A percentile compares a stretch with the other conserved stretches of the same genome.
These are phyloP conservation scores for Ophiostoma himal-ulmi DNA, from an alignment of 2,329 filamentous ascomycete genomes.

Conservation along the genomic window DNA sequence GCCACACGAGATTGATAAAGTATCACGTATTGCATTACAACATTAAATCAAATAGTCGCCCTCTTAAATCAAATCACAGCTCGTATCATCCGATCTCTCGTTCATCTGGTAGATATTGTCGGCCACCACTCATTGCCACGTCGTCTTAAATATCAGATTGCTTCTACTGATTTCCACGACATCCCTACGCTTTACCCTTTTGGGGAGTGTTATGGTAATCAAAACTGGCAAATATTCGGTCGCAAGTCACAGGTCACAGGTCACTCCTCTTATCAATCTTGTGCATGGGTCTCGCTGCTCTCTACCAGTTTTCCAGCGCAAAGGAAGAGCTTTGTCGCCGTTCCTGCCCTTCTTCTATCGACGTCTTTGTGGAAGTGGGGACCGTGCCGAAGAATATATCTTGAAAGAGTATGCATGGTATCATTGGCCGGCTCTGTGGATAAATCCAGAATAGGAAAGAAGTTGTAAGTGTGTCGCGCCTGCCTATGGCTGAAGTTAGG, in stretches of 20 bases:
- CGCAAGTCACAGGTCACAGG: background rate
- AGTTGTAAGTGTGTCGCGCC: background rate
- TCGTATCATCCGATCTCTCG: background rate
- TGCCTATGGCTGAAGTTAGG: background rate
- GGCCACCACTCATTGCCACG: background rate
- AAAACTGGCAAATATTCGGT: background rate
- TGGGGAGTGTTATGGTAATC: background rate
- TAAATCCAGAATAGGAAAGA: constrained; percentile 3
- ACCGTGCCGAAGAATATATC: no score
- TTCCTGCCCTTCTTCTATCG: background rate
- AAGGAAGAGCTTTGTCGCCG: background rate
- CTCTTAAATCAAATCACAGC: no score
- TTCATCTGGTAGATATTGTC: background rate
- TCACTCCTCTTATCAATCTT: background rate
- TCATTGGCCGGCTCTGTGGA: background rate
- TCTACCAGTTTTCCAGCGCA: background rate
- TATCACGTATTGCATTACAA: no score
- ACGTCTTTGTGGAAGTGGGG: background rate
- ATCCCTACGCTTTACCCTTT: background rate
- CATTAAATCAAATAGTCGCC: no score
- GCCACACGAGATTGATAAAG: no score
- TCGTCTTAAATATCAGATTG: background rate
- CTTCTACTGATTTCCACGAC: background rate
- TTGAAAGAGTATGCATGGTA: background rate
- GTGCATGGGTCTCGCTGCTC: background rate